Percentiles rank a stretch among this genome's conserved stretches.
Evolutionary conservation across 768 basidiomycete genomes (phyloP).

Genomic region (Mycena leptocephala): DNA sequence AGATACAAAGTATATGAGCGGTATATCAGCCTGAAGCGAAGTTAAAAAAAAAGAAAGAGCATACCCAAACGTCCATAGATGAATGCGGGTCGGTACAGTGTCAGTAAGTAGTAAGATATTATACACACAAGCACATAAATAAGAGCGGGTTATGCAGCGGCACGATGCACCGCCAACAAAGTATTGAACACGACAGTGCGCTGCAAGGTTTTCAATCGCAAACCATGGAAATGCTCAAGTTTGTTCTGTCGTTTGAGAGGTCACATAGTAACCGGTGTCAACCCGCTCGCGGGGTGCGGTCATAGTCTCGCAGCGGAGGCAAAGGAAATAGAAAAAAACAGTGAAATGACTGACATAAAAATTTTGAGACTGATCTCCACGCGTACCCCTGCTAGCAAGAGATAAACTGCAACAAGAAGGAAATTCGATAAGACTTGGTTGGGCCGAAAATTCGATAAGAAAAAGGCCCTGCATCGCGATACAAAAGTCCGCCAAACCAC

Average conservation of each 20-base stretch:
- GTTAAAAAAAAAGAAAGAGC: neutral
- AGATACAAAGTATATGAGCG: no score
- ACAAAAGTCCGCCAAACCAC: neutral
- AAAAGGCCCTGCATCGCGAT: neutral
- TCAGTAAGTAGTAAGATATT: neutral
- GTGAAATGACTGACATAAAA: neutral
- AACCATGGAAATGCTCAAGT: neutral
- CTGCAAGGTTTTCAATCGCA: neutral
- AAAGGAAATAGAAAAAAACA: no score
- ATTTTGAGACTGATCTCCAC: neutral
- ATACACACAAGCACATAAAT: no score
- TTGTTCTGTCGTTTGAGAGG: neutral
- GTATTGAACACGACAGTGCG: neutral
- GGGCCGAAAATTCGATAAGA: no score
- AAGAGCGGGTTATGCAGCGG: no score
- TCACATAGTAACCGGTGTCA: neutral
- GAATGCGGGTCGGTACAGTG: neutral
- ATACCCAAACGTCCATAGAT: neutral
- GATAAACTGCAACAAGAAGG: neutral
- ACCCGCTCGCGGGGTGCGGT: neutral
- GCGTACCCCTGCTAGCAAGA: neutral
- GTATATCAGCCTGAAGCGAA: no score
- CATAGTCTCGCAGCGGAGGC: no score
- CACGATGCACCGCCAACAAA: neutral
- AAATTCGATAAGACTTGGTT: no score